Base-by-base conservation (phyloP, 345 rosid genomes). In the Turnera subulata region DNA sequence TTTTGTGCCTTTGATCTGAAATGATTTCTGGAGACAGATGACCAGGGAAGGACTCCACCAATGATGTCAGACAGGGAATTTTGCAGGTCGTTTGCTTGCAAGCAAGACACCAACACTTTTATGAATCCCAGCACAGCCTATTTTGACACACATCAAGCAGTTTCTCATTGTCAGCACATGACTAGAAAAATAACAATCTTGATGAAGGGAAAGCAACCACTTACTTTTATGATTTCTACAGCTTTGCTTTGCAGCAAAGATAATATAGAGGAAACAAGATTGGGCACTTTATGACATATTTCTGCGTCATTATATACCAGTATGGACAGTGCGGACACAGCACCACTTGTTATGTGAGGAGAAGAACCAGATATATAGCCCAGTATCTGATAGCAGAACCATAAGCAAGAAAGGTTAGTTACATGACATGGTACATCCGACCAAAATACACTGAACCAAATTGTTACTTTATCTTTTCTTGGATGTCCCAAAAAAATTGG, bases 301-400 rank as follows among this genome's bases (percentile, higher is more conserved):
- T 81, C 82, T 26, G 86, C 71, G 70, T 83, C 91, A 32, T 78
- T 74, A 70, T 89, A 71, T 55, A 89, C 73, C 47, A 89, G 83
- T 45, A 81, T 78, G 38, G 99, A 93, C 67, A 93, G 70, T 26
- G 96, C 97, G 71, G 95, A 84, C 37, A 89, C 88, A 37, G 99
- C 97, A 76, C 90, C 99, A 74, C 99, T 89, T 61, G 75, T 89
- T 66, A 89, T 85, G 46, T 87, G 96, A 32, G 99, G 91, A 19
- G 96, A 93, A 39, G 97, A 70, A 57, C 97, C 94, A 55, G 94
- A 84, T 22, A 86, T 87, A 77, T 89, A 89, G 45, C 96, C 99
- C 75, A 82, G 54, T 70, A 89, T 79, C 98, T 92, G 91, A 59
- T 71, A 11, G 68, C 14, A 46, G 17, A 50, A 50, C 43, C 35